Percentiles rank a stretch among this genome's conserved stretches.
These are phyloP conservation scores for Exobasidium rhododendri DNA, from an alignment of 1,284 basidiomycete species.

Conservation along the genomic window DNA sequence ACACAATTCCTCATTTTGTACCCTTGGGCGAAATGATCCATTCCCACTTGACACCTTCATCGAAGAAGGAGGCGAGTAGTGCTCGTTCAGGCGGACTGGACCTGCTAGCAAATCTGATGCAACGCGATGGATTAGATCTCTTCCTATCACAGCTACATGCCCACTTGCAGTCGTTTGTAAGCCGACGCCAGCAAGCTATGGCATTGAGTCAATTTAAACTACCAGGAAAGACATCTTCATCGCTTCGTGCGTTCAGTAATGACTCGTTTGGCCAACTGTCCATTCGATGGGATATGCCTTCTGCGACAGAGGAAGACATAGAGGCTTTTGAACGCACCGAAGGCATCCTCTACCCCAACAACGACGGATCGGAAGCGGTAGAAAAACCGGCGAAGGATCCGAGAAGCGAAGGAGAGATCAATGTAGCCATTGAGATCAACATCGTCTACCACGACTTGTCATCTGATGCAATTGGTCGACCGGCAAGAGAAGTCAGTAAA, in stretches of 20 bases:
- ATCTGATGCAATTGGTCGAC: conserved; percentile 21
- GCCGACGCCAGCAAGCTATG: conserved; percentile 29
- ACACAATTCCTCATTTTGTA: conserved; percentile 42
- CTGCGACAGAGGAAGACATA: conserved; percentile 14
- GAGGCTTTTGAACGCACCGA: conserved; percentile 15
- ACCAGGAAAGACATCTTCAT: background rate
- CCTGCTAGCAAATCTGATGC: conserved; percentile 25
- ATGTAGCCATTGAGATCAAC: conserved; percentile 22
- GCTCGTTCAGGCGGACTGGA: conserved; percentile 15
- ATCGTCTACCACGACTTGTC: conserved; percentile 29
- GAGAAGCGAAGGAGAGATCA: conserved; percentile 15
- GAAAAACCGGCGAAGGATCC: background rate
- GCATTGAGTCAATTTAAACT: conserved; percentile 19
- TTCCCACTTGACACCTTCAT: conserved; percentile 2
- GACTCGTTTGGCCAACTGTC: conserved; percentile 32
- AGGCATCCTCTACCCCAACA: conserved; percentile 4
- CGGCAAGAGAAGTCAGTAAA: background rate
- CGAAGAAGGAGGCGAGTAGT: background rate
- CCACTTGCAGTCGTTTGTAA: conserved; percentile 34
- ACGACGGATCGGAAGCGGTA: conserved; percentile 18
- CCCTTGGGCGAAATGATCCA: conserved; percentile 16
- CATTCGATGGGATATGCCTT: conserved; percentile 29
- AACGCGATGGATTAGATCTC: conserved; percentile 25
- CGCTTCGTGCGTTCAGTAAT: conserved; percentile 24
- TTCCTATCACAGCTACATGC: conserved; percentile 32